Conservation (phyloP, 2,329 filamentous ascomycete species). For the Teratosphaeria viscida region DNA sequence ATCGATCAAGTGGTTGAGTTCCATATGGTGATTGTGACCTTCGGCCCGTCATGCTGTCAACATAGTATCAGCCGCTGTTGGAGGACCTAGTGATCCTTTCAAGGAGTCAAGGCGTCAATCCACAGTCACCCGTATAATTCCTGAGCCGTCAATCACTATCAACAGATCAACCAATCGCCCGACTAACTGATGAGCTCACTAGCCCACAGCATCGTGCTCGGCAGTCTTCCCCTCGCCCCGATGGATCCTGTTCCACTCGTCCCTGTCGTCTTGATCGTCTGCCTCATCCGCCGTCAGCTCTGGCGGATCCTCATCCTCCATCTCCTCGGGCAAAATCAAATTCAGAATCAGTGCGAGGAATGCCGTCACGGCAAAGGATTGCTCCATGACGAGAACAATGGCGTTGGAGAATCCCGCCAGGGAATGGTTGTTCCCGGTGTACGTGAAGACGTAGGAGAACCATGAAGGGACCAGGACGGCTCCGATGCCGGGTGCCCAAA, state of each 20-base stretch:
- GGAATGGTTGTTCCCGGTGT: slow-evolving; percentile 54
- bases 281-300: slow-evolving; percentile 33
- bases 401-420: slow-evolving; percentile 67
- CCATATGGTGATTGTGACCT: too few relatives aligned
- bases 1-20: too few relatives aligned
- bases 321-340: slow-evolving; percentile 59
- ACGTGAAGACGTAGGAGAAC: slow-evolving; percentile 55
- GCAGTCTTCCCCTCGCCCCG: slow-evolving; percentile 1
- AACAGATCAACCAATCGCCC: too few relatives aligned
- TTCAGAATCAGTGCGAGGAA: slow-evolving; percentile 66
- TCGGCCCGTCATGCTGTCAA: too few relatives aligned
- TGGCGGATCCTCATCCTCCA: slow-evolving; percentile 50
- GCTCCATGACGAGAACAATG: slow-evolving; percentile 37
- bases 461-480: slow-evolving; percentile 36
- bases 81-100: too few relatives aligned
- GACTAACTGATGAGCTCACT: not conserved
- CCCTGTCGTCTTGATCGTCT: slow-evolving; percentile 28
- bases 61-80: too few relatives aligned
- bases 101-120: too few relatives aligned
- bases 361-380: slow-evolving; percentile 65
- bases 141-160: too few relatives aligned
- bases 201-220: not conserved
- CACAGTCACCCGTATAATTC: too few relatives aligned
- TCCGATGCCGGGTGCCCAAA: slow-evolving; percentile 58
- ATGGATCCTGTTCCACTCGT: slow-evolving; percentile 31